Conservation (phyloP, 805 yeast genomes). For the Yarrowia sp. region DNA sequence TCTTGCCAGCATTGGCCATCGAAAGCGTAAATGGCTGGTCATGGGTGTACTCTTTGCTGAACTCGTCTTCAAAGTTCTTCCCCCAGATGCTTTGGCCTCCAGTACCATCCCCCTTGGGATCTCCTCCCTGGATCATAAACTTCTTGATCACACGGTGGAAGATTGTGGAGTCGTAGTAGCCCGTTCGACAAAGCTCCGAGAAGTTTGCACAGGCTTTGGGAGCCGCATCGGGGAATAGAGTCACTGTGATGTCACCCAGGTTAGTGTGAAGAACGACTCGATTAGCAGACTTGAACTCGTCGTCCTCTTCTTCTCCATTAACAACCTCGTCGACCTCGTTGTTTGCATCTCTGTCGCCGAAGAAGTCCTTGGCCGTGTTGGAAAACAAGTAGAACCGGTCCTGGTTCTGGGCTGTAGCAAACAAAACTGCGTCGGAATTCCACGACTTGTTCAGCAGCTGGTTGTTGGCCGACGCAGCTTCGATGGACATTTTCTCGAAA, state of each 20-base stretch:
- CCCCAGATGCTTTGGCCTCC: conserved; percentile 54
- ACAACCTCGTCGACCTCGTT: conserved; percentile 43
- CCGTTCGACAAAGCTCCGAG: conserved; percentile 49
- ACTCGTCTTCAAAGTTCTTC: conserved; percentile 56
- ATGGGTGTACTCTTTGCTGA: conserved; percentile 55
- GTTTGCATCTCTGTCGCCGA: conserved; percentile 46
- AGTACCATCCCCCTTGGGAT: conserved; percentile 56
- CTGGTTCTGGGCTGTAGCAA: conserved; percentile 46
- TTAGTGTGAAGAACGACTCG: conserved; percentile 52
- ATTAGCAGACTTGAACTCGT: conserved; percentile 44
- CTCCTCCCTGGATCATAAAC: conserved; percentile 70
- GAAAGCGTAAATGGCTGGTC: conserved; percentile 62
- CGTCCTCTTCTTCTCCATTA: conserved; percentile 2
- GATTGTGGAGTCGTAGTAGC: conserved; percentile 53
- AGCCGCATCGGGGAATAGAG: conserved; percentile 50
- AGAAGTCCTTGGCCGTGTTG: conserved; percentile 42
- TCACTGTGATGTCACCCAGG: conserved; percentile 54
- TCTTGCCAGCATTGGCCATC: conserved; percentile 69
- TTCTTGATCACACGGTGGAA: conserved; percentile 56
- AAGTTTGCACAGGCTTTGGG: conserved; percentile 57
- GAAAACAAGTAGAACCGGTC: conserved; percentile 48
- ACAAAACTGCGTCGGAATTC: conserved; percentile 47
- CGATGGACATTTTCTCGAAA: conserved; percentile 45
- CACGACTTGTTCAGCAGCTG: conserved; percentile 46
- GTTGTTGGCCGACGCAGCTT: conserved; percentile 50